Evolutionary conservation across 2,329 filamentous ascomycete genomes (phyloP).

Genomic region (Alternaria consortialis): DNA sequence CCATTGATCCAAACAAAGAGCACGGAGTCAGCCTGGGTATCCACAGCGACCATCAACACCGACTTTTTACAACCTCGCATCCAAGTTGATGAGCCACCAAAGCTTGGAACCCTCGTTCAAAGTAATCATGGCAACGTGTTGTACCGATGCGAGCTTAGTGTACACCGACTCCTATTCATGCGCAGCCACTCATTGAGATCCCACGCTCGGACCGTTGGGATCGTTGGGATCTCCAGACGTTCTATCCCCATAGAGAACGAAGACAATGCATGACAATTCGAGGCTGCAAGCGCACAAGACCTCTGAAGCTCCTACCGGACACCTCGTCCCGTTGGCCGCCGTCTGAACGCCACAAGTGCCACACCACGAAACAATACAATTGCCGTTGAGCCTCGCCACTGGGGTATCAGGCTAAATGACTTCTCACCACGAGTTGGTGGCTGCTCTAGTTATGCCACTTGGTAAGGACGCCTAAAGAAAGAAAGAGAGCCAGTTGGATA

Average conservation of each 20-base stretch:
- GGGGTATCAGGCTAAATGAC: constrained; percentile 24
- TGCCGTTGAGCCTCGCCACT: constrained; percentile 13
- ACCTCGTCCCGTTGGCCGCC: constrained; percentile 11
- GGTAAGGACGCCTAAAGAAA: not conserved
- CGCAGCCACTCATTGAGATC: constrained; percentile 3
- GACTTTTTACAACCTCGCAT: not conserved
- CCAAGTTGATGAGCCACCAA: not conserved
- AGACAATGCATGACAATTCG: constrained; percentile 1
- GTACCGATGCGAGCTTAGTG: not conserved
- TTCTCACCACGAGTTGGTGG: constrained; percentile 10
- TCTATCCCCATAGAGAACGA: not conserved
- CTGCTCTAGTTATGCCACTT: constrained; percentile 8
- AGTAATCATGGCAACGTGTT: not conserved
- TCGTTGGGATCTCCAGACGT: constrained; percentile 7
- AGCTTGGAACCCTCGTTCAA: constrained; percentile 1
- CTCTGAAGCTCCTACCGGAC: constrained; percentile 6
- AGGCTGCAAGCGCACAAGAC: constrained; percentile 4
- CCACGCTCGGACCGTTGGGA: not conserved
- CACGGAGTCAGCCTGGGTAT: not conserved
- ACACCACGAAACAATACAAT: constrained; percentile 6
- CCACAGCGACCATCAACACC: constrained; percentile 1
- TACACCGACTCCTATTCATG: not conserved
- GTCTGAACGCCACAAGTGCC: constrained; percentile 13
- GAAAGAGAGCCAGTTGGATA: not conserved
- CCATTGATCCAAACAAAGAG: constrained; percentile 3